Conservation (phyloP, 2,329 filamentous ascomycete species). For the Thelonectria discophora region DNA sequence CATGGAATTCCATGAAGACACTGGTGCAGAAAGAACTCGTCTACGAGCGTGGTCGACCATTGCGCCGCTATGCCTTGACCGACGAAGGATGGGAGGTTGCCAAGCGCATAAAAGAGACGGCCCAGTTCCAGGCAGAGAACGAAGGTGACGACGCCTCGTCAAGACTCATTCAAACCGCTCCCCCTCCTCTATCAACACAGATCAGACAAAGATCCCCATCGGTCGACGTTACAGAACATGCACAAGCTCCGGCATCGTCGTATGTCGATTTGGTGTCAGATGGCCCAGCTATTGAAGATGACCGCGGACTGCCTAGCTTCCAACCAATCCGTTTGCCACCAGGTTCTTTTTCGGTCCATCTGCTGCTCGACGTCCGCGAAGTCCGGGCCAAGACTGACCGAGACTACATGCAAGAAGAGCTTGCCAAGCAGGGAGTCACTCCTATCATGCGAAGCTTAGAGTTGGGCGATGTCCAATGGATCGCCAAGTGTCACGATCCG, state of each 20-base stretch:
- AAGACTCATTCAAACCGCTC: background rate
- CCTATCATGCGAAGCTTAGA: conserved; percentile 75
- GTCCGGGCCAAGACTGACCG: conserved; percentile 76
- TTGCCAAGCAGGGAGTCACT: conserved; percentile 70
- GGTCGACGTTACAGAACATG: conserved; percentile 26
- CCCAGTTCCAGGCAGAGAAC: conserved; percentile 46
- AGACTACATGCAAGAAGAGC: conserved; percentile 79
- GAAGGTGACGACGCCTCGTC: conserved; percentile 18
- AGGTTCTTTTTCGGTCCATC: conserved; percentile 74
- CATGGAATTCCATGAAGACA: conserved; percentile 85
- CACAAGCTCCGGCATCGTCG: conserved; percentile 24
- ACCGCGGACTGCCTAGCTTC: conserved; percentile 56
- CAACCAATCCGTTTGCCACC: conserved; percentile 69
- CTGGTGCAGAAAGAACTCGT: conserved; percentile 77
- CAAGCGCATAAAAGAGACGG: conserved; percentile 66
- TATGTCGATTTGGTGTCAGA: conserved; percentile 54
- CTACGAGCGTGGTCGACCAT: conserved; percentile 73
- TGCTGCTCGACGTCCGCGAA: conserved; percentile 80
- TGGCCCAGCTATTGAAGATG: conserved; percentile 44
- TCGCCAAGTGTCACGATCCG: conserved; percentile 75
- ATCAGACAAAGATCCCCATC: conserved; percentile 29
- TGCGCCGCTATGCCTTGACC: conserved; percentile 74
- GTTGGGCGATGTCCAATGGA: conserved; percentile 81
- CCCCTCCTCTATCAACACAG: no score
- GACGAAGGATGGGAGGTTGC: conserved; percentile 83